Evolutionary conservation across 2,329 filamentous ascomycete genomes (phyloP).

Genomic region (Paracoccidioides lutzii): DNA sequence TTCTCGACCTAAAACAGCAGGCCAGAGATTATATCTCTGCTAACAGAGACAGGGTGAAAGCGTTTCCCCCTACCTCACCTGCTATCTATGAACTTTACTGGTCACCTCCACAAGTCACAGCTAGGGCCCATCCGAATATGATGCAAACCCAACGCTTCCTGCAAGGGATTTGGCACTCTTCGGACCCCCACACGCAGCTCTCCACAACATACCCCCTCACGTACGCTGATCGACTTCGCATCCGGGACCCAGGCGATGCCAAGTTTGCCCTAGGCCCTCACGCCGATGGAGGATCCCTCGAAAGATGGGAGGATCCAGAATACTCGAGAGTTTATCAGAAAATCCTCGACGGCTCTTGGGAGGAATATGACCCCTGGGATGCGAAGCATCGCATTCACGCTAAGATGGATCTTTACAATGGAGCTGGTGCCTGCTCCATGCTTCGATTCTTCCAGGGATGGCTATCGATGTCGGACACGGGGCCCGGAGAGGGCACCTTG

Average conservation of each 20-base stretch:
- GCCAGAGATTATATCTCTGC: conserved; percentile 51
- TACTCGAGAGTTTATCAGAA: conserved; percentile 61
- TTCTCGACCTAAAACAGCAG: conserved; percentile 51
- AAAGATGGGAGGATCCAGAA: conserved; percentile 58
- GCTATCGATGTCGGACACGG: conserved; percentile 56
- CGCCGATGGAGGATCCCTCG: conserved; percentile 59
- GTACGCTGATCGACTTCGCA: conserved; percentile 61
- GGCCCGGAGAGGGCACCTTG: conserved; percentile 63
- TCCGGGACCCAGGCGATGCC: conserved; percentile 57
- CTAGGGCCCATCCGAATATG: conserved; percentile 53
- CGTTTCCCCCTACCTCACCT: conserved; percentile 53
- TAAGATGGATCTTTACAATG: conserved; percentile 63
- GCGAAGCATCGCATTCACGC: conserved; percentile 54
- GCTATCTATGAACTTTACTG: conserved; percentile 68
- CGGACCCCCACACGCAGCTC: conserved; percentile 16
- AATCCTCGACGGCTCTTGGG: conserved; percentile 65
- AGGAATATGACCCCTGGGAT: conserved; percentile 72
- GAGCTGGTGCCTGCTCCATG: conserved; percentile 68
- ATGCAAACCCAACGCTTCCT: conserved; percentile 49
- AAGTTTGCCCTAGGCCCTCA: conserved; percentile 62
- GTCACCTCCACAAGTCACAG: conserved; percentile 55
- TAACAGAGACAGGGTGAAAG: conserved; percentile 43
- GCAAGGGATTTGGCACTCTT: conserved; percentile 50
- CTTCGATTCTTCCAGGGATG: conserved; percentile 87
- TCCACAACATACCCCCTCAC: conserved; percentile 48